Conservation (phyloP, 2,329 filamentous ascomycete genomes). For the Fusarium marasasianum region DNA sequence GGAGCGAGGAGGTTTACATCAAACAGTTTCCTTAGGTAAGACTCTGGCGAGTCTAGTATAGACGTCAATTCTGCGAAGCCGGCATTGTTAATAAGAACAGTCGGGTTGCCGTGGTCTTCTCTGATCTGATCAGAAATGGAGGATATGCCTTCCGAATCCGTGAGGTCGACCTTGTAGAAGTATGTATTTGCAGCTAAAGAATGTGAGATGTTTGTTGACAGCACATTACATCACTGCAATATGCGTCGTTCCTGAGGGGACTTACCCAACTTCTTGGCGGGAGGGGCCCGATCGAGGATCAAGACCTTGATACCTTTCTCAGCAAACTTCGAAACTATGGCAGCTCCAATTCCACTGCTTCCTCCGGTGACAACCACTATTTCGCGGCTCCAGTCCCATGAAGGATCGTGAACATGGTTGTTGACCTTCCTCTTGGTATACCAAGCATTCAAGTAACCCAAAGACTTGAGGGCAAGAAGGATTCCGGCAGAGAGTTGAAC, state of each 20-base stretch:
- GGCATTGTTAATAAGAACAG: not conserved
- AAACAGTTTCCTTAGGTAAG: conserved; percentile 44
- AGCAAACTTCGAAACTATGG: not conserved
- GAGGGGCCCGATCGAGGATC: not conserved
- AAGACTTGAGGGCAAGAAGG: not conserved
- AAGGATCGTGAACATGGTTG: not conserved
- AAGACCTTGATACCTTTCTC: not conserved
- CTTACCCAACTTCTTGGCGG: not conserved
- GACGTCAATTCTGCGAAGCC: not conserved
- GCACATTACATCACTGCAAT: fast-evolving
- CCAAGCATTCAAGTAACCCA: not conserved
- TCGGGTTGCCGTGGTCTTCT: not conserved
- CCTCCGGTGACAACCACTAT: not conserved
- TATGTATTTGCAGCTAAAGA: not conserved
- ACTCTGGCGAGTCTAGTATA: not conserved
- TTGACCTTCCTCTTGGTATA: not conserved
- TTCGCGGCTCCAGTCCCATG: not conserved
- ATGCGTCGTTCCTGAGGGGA: not conserved
- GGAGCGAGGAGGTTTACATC: conserved; percentile 72
- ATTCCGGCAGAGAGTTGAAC: not conserved
- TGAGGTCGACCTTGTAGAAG: not conserved
- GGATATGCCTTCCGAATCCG: not conserved
- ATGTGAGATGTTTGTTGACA: not conserved
- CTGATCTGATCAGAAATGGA: not conserved
- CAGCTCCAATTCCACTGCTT: not conserved